Evolutionary conservation across 306 rosid genomes (phyloP).

Genomic region (Prunus mongolica): DNA sequence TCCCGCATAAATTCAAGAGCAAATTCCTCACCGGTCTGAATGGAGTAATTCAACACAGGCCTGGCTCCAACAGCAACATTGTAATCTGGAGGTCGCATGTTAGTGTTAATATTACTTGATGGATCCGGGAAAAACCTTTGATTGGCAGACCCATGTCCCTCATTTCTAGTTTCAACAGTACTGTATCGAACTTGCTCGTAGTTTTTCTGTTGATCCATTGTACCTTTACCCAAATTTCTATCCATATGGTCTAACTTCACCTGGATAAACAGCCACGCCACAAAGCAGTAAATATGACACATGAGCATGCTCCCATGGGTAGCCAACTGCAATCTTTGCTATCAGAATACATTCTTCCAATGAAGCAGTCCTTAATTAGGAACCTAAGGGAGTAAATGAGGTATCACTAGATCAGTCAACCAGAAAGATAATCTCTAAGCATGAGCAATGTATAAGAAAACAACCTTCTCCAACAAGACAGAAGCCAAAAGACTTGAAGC

Average conservation of each 20-base stretch:
- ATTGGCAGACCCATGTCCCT: conserved; percentile 44
- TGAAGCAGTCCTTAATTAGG: conserved; percentile 15
- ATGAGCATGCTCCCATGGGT: conserved; percentile 11
- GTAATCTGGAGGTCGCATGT: conserved; percentile 56
- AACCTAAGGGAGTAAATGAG: conserved; percentile 8
- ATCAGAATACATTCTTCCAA: conserved; percentile 19
- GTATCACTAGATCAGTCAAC: not conserved
- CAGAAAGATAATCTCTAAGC: not conserved
- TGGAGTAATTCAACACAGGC: conserved; percentile 77
- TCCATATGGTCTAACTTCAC: conserved; percentile 20
- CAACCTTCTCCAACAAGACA: not conserved
- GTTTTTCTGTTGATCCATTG: conserved; percentile 37
- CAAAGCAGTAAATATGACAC: conserved; percentile 8
- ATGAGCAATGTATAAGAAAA: not conserved
- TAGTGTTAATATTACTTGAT: conserved; percentile 36
- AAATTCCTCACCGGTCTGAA: conserved; percentile 90
- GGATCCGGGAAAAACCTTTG: conserved; percentile 48
- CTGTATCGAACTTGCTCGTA: conserved; percentile 35
- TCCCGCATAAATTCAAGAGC: conserved; percentile 93
- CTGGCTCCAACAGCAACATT: conserved; percentile 46
- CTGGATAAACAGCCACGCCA: conserved; percentile 18
- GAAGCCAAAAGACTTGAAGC: not conserved
- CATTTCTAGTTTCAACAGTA: conserved; percentile 51
- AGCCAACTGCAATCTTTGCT: conserved; percentile 5
- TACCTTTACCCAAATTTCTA: conserved; percentile 21